phyloP scores from a whole-genome alignment of 2,329 filamentous ascomycete species.

The Sarocladium oryzae region DNA sequence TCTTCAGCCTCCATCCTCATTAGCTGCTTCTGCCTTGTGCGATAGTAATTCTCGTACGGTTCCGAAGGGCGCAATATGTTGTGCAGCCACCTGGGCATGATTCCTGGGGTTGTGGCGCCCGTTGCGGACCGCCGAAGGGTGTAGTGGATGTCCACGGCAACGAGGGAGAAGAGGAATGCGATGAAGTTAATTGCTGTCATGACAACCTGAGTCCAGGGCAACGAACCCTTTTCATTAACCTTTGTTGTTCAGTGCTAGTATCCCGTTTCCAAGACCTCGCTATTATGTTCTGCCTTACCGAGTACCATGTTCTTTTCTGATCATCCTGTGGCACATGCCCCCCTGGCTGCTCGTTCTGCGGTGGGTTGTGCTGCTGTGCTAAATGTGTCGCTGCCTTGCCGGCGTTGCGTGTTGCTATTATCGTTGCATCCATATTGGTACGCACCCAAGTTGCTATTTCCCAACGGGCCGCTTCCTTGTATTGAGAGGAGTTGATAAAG shows the following conservation, averaged over 20 bases:
- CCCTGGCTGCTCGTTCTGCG: neutral
- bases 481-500: no score
- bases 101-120: conserved; percentile 23
- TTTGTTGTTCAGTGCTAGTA: no score
- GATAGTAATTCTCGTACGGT: conserved; percentile 39
- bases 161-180: conserved; percentile 59
- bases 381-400: neutral
- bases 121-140: conserved; percentile 40
- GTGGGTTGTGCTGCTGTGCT: neutral
- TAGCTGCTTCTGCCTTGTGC: conserved; percentile 53
- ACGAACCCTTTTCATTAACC: no score
- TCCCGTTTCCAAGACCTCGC: no score
- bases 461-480: no score
- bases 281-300: conserved; percentile 14
- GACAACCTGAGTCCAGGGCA: no score
- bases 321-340: no score
- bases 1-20: conserved; percentile 56
- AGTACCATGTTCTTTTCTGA: conserved; percentile 19
- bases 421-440: no score
- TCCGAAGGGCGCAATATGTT: conserved; percentile 32
- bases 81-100: conserved; percentile 35
- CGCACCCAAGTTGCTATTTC: no score
- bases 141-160: conserved; percentile 54
- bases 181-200: conserved; percentile 59
- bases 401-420: neutral